Percentiles rank a stretch among this genome's conserved stretches.
These are phyloP conservation scores for Yamadazyma mexicana DNA, from an alignment of 1,139 yeast species.

Conservation along the genomic window DNA sequence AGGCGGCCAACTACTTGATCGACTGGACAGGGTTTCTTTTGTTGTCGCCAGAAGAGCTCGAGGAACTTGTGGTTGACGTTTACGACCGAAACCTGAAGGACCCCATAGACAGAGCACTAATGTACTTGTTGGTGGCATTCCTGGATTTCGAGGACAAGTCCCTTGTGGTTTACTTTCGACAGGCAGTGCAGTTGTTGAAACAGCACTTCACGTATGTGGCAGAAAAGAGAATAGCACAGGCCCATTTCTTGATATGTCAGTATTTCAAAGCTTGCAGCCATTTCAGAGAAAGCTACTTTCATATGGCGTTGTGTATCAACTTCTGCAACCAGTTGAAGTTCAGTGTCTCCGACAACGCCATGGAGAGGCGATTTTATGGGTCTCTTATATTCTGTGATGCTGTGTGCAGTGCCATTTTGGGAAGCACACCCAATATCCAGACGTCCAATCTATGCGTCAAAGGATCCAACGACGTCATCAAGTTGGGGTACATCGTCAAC, in stretches of 20 bases:
- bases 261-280: conserved; percentile 40
- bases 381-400: conserved; percentile 8
- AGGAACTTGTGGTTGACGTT: not conserved
- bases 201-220: not conserved
- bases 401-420: conserved; percentile 7
- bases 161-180: conserved; percentile 7
- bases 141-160: not conserved
- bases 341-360: conserved; percentile 10
- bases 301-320: conserved; percentile 26
- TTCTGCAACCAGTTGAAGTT: conserved; percentile 27
- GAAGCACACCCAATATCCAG: conserved; percentile 8
- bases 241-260: conserved; percentile 36
- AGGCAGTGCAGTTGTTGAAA: conserved; percentile 3
- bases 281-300: conserved; percentile 42
- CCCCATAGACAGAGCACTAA: conserved; percentile 11
- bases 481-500: conserved; percentile 6
- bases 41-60: not conserved
- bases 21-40: not conserved
- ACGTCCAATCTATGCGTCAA: no score
- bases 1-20: not conserved
- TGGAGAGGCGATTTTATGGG: not conserved
- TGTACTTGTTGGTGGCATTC: conserved; percentile 9
- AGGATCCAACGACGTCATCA: no score
- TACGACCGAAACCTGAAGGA: conserved; percentile 3
- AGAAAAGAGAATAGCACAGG: conserved; percentile 24